Evolutionary conservation across 306 rosid species (phyloP), one percentile per base, ranked within the genome.

Genomic region (Sesbania bispinosa): DNA sequence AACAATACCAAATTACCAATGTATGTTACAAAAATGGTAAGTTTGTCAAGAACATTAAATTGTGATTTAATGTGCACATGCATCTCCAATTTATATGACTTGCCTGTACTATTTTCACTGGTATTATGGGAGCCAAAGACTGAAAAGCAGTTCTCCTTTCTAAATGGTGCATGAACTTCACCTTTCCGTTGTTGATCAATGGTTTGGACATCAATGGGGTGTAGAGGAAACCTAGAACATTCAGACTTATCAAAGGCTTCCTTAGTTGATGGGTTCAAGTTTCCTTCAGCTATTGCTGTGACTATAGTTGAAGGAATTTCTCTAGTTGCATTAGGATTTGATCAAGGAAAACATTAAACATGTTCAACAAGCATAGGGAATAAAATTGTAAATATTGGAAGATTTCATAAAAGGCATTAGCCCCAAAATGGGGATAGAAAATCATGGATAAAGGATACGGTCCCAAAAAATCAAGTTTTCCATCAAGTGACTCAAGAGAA

Each of bases 261-360:
- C 89, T 85, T 88, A 47, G 88, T 93, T 67, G 90, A 78, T 19
- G 98, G 98, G 45, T 93, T 87, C 73, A 93, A 42, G 7, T 85
- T 74, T 65, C 97, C 98, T 86, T 90, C 94, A 35, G 97, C 98
- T 69, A 93, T 85, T 74, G 87, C 87, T 24, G 69, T 77, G 50
- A 92, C 97, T 77, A 87, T 71, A 70, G 87, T 74, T 79, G 88
- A 62, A 52, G 97, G 92, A 66, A 93, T 74, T 65, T 87, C 94
- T 78, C 98, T 93, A 42, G 19, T 77, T 73, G 57, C 41, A 68
- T 72, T 75, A 45, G 45, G 53, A 58, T 29, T 54, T 63, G 73
- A 77, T 90, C 48, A 90, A 87, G 87, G 88, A 59, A 76, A 80
- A 51, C 6, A 32, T 6, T 5, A 19, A 6, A 11, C 16, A 36